Base-by-base conservation (phyloP, 495 filamentous ascomycete species). In the Thermochaetoides thermophila region DNA sequence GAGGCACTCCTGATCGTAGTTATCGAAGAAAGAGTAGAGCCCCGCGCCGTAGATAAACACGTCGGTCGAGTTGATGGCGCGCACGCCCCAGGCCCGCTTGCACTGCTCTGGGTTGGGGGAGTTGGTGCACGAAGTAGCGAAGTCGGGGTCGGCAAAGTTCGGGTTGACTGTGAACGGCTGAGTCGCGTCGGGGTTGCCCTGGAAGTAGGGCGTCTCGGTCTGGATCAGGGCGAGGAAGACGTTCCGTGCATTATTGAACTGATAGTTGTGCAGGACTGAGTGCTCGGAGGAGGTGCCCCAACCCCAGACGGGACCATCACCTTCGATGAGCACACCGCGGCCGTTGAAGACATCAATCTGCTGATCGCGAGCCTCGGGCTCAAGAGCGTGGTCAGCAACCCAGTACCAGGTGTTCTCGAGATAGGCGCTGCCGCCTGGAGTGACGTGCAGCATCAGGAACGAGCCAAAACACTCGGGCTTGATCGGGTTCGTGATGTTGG, bases 361-460 rank as follows among this genome's bases (percentile, higher is more conserved):
- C 49, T 84, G 81, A 38, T 71, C 71, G 57, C 81, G 72, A 46
- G 80, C 77, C 6, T 55, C 27, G 3, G 73, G 69, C 51, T 94
- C 87, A 25, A 96, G 76, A 39, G 84, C 80, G 62, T 96, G 87
- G 55, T 96, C 87, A 2, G 87, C 74, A 17, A 86, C 84, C 87
- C 87, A 96, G 56, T 78, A 81, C 87, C 87, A 96, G 27, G 71
- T 74, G 58, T 96, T 95, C 60, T 94, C 87, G 29, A 92, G 56
- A 54, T 93, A 92, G 11, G 76, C 69, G 33, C 70, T 76, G 5
- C 69, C 81, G 17, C 71, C 61, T 28, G 67, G 46, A 4, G 81
- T 81, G 23, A 93, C 57, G 52, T 92, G 84, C 13, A 96, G 58
- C 34, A 87, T 70, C 59, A 92, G 61, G 66, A 89, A 89, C 9